Evolutionary conservation across 495 filamentous ascomycete genomes (phyloP), one percentile per base, ranked within the genome.

Genomic region (Neurospora sp.): DNA sequence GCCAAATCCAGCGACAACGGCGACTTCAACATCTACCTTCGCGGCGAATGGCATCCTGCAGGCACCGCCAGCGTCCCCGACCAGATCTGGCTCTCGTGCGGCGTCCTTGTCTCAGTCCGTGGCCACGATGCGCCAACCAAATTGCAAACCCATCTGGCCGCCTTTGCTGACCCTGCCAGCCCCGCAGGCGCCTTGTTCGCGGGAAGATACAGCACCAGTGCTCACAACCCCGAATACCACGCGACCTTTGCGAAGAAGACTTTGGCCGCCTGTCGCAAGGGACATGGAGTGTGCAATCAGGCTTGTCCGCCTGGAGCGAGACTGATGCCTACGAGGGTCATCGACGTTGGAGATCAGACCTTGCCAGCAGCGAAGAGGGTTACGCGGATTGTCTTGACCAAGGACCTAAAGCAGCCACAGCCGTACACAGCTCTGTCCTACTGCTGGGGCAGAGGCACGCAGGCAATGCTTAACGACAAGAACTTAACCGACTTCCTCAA

Each of bases 341-440:
- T 72, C 59, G 71, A 72, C 11, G 59, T 72, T 22, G 71, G 71
- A 14, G 53, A 69, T 8, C 53, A 31, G 18, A 0, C n/a, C 3
- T 68, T 40, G 12, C 16, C 18, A 5, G 42, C 48, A 0, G 4
- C 41, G 3, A 35, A 31, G 5, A 2, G n/a, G 4, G 6, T 68
- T 0, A 70, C 53, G 0, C 53, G 71, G 0, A 22, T 69, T 1
- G 53, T 72, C 8, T 42, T 72, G 14, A 27, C 71, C 8, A 42
- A 69, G 4, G 38, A 69, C 27, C 59, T 72, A 1, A 35, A 70
- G 18, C 39, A 39, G 5, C 48, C 48, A 2, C 20, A 72, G 9
- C 48, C 48, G 1, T 72, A 72, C n/a, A 72, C 39, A 1, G 48
- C 71, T 31, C 71, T 72, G 39, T 72, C 71, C 4, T 72, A 72